Evolutionary conservation across 768 basidiomycete genomes (phyloP), one percentile per base, ranked within the genome.

Genomic region (Phaeotremella skinneri): DNA sequence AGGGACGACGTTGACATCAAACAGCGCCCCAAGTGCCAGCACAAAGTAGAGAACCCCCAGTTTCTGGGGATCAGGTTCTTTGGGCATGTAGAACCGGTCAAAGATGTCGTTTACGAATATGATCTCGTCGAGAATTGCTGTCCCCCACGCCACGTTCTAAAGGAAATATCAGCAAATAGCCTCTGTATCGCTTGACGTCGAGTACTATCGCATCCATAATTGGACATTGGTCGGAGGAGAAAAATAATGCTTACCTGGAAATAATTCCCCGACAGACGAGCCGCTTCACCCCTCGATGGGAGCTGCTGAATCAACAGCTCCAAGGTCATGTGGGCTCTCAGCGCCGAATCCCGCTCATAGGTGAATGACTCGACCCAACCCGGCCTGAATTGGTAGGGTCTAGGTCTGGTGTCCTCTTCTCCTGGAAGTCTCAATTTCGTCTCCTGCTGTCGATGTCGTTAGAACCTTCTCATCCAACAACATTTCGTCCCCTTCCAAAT

Each of bases 81-180:
- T 20, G 34, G 7, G 7, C 34, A 37, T 37, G 41, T 63, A 63
- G 48, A 58, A 63, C 2, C 51, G 56, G 16, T 48, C 30, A 9
- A 63, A 31, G n/a, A 58, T 21, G 30, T 63, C 61, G 4, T 30
- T 13, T 4, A 6, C 41, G 26, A 63, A 63, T 6, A 48, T 34
- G 14, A 34, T 32, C 23, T 27, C 20, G 37, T 58, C 61, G 11
- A 63, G 50, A 13, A 58, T 55, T 3, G 51, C 52, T 11, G 52
- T 37, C 17, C 61, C 57, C 61, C 61, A 63, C 1, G 56, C 56
- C 23, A 63, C 61, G 51, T 58, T 49, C 61, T 63, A 37, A 7
- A 37, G 7, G 34, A 37, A 7, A 25, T 56, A 4, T 11, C n/a
- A n/a, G n/a, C n/a, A n/a, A 37, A 14, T 48, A 20, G 5, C 26